These are phyloP conservation scores for Sphagnurus paluster DNA, from an alignment of 1,284 basidiomycete species.

Conservation along the genomic window DNA sequence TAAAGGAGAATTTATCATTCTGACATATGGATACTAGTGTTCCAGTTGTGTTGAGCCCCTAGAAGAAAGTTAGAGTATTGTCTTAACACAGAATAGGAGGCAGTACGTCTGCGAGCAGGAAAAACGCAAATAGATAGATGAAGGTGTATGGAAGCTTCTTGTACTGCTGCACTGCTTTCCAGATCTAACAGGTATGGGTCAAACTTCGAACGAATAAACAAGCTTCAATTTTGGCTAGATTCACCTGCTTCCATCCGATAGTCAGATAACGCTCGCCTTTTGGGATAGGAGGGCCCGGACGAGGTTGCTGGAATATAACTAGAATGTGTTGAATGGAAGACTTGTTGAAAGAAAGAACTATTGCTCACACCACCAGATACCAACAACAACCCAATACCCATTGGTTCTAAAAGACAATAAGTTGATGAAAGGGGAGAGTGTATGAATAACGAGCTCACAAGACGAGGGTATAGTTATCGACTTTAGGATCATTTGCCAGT, in stretches of 20 bases:
- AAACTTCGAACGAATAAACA: no score
- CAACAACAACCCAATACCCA: slow-evolving; percentile 72
- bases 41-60: slow-evolving; percentile 79
- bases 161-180: slow-evolving; percentile 67
- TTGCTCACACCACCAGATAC: slow-evolving; percentile 79
- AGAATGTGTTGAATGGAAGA: neutral
- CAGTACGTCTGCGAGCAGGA: slow-evolving; percentile 71
- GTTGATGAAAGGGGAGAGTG: neutral
- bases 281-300: slow-evolving; percentile 72
- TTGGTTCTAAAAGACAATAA: slow-evolving; percentile 48
- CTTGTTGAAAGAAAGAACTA: neutral
- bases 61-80: neutral
- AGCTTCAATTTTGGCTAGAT: no score
- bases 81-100: neutral
- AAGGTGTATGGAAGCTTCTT: slow-evolving; percentile 76
- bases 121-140: slow-evolving; percentile 72
- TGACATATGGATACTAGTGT: slow-evolving; percentile 78
- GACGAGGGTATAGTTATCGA: slow-evolving; percentile 70
- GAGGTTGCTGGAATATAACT: slow-evolving; percentile 78
- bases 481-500: slow-evolving; percentile 59
- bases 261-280: slow-evolving; percentile 72
- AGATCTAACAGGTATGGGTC: slow-evolving; percentile 50
- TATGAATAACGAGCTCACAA: slow-evolving; percentile 57
- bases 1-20: slow-evolving; percentile 76
- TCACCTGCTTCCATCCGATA: slow-evolving; percentile 83